These are phyloP conservation scores for Tulasnella sp. DNA, from an alignment of 768 basidiomycete genomes.

Conservation along the genomic window DNA sequence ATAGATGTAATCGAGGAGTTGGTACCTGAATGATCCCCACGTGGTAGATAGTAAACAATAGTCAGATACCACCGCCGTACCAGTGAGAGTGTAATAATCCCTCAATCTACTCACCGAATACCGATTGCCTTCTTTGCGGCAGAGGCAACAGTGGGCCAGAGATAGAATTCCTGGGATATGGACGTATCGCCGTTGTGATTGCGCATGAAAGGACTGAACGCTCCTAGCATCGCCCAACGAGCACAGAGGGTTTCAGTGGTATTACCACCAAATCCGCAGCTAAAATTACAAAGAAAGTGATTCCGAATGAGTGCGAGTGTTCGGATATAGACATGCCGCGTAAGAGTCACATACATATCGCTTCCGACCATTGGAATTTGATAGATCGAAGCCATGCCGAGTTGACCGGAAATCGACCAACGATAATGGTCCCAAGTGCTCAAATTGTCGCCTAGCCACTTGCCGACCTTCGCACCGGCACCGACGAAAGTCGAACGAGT, in stretches of 20 bases:
- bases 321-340: not conserved
- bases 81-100: not conserved
- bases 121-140: slow-evolving; percentile 50
- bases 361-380: slow-evolving; percentile 68
- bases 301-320: not conserved
- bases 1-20: slow-evolving; percentile 59
- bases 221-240: slow-evolving; percentile 66
- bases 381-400: slow-evolving; percentile 52
- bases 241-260: slow-evolving; percentile 60
- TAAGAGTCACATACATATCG: slow-evolving; percentile 55
- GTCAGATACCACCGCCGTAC: not conserved
- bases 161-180: slow-evolving; percentile 54
- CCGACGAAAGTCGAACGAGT: slow-evolving; percentile 67
- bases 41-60: not conserved
- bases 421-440: slow-evolving; percentile 49
- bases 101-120: slow-evolving; percentile 37
- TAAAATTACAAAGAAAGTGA: not conserved
- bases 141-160: slow-evolving; percentile 44
- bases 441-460: slow-evolving; percentile 63
- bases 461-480: slow-evolving; percentile 53
- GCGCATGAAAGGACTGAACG: slow-evolving; percentile 71
- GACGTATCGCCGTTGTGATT: slow-evolving; percentile 48
- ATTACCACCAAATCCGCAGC: slow-evolving; percentile 26
- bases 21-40: slow-evolving; percentile 36
- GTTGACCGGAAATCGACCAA: slow-evolving; percentile 48